Evolutionary conservation across 2,329 filamentous ascomycete genomes (phyloP), one percentile per base, ranked within the genome.

Genomic region (Thermothelomyces thermophilus): DNA sequence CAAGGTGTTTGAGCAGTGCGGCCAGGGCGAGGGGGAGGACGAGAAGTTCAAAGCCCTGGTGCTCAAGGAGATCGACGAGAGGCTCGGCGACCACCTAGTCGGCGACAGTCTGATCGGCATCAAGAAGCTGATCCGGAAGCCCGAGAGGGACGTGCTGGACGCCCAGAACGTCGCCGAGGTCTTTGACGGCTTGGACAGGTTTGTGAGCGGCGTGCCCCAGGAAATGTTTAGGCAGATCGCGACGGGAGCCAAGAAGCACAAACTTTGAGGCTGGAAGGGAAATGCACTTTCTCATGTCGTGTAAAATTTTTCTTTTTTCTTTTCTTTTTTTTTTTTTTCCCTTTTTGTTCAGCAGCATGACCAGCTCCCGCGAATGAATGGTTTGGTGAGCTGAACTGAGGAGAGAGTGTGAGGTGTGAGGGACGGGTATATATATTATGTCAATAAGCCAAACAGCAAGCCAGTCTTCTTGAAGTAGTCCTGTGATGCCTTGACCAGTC

Each of bases 181-280:
- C 1, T 90, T 95, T 73, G 84, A 80, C 2, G 91, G 90, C 0
- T 65, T 97, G 63, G 83, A 90, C 54, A 74, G 90, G 52, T 96
- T 97, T 63, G 66, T 87, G 58, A 79, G 71, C 53, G 90, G 90
- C 0, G 75, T 90, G 37, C 93, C 93, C 17, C 90, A 96, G 73
- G 78, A 85, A 66, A 88, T 97, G 73, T 97, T 97, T 65, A 72
- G 76, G 62, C 90, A 87, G 75, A 72, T 97, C 64, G 89, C 89
- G 1, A 82, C 75, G 55, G 90, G 91, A 11, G 81, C 93, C 76
- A 97, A 96, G 80, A 88, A 84, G 65, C 93, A 98, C 71, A 97
- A 97, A 73, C 71, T 97, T 22, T 41, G 39, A 17, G 14, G 39
- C 13, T 1, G 66, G n/a, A n/a, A n/a, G n/a, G n/a, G n/a, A n/a